phyloP scores from a whole-genome alignment of 192 early-diverging fungal genomes.

The Backusella parvicylindrica region DNA sequence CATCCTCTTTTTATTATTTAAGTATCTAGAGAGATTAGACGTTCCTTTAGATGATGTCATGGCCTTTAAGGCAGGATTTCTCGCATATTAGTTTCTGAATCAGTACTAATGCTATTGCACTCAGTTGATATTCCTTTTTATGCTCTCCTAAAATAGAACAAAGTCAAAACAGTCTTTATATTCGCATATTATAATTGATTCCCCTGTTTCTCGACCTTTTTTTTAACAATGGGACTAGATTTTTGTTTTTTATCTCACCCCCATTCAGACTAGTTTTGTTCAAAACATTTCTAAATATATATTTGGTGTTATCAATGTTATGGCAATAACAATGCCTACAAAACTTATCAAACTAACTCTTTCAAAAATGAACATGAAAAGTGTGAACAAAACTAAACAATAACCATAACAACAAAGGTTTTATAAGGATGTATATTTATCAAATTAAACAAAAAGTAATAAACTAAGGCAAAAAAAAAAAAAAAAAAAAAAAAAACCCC shows the following conservation, averaged over 20 bases:
- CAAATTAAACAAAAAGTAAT: not conserved
- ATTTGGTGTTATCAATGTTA: not conserved
- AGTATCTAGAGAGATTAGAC: not conserved
- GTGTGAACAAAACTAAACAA: not conserved
- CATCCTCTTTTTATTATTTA: not conserved
- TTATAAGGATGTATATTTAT: not conserved
- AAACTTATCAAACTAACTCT: not conserved
- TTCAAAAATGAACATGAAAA: not conserved
- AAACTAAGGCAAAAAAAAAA: not conserved
- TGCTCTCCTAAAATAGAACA: not conserved
- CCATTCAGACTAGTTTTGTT: not conserved
- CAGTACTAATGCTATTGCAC: too few relatives aligned
- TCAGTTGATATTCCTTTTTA: not conserved
- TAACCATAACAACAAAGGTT: not conserved
- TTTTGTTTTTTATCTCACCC: not conserved
- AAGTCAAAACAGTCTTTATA: not conserved
- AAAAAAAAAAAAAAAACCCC: not conserved
- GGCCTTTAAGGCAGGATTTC: not conserved
- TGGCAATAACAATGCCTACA: not conserved
- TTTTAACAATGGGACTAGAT: not conserved
- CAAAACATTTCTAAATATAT: not conserved
- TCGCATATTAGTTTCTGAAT: not conserved
- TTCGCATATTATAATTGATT: not conserved
- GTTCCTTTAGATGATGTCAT: not conserved
- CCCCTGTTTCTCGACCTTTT: not conserved